A percentile compares a stretch with the other conserved stretches of the same genome.
phyloP scores from a whole-genome alignment of 345 rosid species.

The Ceriops zippeliana region DNA sequence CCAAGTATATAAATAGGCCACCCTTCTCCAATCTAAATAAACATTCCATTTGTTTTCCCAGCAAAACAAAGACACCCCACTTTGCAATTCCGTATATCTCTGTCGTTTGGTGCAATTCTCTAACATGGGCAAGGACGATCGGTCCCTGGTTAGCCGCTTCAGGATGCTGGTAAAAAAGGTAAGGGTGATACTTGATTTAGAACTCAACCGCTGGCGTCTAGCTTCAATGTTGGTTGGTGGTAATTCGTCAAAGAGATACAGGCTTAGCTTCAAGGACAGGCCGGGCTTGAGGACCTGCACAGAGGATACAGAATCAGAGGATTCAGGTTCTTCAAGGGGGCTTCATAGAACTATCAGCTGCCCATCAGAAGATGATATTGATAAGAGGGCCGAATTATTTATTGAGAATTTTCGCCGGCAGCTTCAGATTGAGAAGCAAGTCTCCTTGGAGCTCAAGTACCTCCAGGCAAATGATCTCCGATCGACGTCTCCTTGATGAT shows the following conservation, averaged over 20 bases:
- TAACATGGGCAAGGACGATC: constrained; percentile 12
- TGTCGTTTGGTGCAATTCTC: background rate
- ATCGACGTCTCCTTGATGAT: constrained; percentile 5
- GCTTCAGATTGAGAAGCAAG: constrained; percentile 38
- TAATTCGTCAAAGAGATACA: constrained; percentile 26
- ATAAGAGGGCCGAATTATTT: constrained; percentile 38
- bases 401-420: constrained; percentile 40
- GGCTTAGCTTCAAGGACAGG: constrained; percentile 57
- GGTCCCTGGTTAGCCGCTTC: constrained; percentile 50
- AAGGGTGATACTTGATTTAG: constrained; percentile 44
- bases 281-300: constrained; percentile 50
- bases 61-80: no score
- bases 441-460: constrained; percentile 38
- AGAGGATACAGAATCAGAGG: constrained; percentile 8
- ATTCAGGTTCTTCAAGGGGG: constrained; percentile 20
- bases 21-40: no score
- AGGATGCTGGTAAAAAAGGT: constrained; percentile 67
- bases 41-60: no score
- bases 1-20: no score
- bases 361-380: constrained; percentile 35
- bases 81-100: background rate
- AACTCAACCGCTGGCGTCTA: constrained; percentile 47
- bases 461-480: background rate
- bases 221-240: constrained; percentile 38
- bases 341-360: constrained; percentile 50